Conservation (phyloP, 2,329 filamentous ascomycete genomes). For the Nemania bipapillata region DNA sequence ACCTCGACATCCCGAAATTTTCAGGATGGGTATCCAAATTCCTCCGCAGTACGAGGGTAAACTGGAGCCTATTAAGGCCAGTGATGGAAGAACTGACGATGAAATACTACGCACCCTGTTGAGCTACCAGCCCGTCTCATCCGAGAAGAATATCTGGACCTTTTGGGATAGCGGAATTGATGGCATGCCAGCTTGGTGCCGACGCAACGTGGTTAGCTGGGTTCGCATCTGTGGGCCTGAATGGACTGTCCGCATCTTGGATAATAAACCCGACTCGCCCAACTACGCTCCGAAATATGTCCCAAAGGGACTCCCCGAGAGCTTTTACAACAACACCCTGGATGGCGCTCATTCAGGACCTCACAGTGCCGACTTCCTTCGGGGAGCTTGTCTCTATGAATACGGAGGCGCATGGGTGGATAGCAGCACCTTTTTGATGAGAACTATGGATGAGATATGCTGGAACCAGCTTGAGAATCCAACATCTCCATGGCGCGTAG, state of each 20-base stretch:
- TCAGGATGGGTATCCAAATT: conserved; percentile 32
- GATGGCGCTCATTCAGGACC: conserved; percentile 54
- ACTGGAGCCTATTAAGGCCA: conserved; percentile 35
- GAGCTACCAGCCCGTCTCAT: conserved; percentile 44
- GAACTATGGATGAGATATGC: conserved; percentile 54
- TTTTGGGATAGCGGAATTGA: conserved; percentile 54
- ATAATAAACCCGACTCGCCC: conserved; percentile 52
- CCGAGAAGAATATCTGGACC: conserved; percentile 56
- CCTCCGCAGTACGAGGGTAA: conserved; percentile 37
- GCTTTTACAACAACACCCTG: conserved; percentile 55
- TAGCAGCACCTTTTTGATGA: conserved; percentile 54
- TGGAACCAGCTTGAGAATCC: conserved; percentile 54
- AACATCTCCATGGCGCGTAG: conserved; percentile 49
- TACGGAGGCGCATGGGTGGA: conserved; percentile 58
- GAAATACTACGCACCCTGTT: conserved; percentile 39
- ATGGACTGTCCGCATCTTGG: conserved; percentile 57
- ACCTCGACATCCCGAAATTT: too few species aligned
- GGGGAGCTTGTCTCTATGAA: conserved; percentile 53
- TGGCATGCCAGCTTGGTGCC: conserved; percentile 54
- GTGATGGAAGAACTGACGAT: conserved; percentile 35
- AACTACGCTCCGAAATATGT: conserved; percentile 55
- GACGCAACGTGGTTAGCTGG: conserved; percentile 57
- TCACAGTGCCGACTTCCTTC: conserved; percentile 57
- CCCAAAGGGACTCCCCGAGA: conserved; percentile 46
- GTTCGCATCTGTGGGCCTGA: conserved; percentile 53